Evolutionary conservation across 2,329 filamentous ascomycete genomes (phyloP).

Genomic region (Diaporthe sp.): DNA sequence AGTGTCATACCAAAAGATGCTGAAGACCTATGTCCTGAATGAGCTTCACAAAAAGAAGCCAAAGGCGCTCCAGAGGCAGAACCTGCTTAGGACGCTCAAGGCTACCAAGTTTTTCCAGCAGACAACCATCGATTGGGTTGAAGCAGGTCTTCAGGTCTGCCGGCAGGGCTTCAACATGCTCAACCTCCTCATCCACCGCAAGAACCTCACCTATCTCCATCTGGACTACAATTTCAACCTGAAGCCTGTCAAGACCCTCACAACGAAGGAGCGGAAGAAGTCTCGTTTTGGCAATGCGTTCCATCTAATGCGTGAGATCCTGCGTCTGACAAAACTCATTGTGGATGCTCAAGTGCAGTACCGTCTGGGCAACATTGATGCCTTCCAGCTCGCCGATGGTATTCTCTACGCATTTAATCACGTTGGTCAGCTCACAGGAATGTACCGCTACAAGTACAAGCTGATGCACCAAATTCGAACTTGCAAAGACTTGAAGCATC

Average conservation of each 20-base stretch:
- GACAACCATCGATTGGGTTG: conserved; percentile 99
- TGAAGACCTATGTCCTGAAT: conserved; percentile 96
- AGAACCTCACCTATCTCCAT: conserved; percentile 98
- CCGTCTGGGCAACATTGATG: conserved; percentile 96
- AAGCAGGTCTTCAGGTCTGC: conserved; percentile 97
- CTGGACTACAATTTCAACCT: conserved; percentile 99
- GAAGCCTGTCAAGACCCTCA: conserved; percentile 98
- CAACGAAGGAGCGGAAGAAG: conserved; percentile 99
- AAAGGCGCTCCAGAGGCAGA: conserved; percentile 96
- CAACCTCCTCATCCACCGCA: conserved; percentile 96
- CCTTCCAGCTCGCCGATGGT: conserved; percentile 97
- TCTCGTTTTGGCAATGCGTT: conserved; percentile 99
- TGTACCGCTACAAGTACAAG: conserved; percentile 99
- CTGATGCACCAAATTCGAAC: conserved; percentile 99
- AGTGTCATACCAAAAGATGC: conserved; percentile 97
- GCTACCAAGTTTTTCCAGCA: conserved; percentile 99
- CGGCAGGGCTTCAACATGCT: conserved; percentile 99
- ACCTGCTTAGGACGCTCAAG: conserved; percentile 89
- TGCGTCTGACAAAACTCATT: conserved; percentile 95
- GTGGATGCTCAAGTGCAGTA: conserved; percentile 99
- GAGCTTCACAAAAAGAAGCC: conserved; percentile 96
- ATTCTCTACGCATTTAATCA: conserved; percentile 99
- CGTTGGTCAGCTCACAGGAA: conserved; percentile 96
- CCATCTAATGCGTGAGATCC: conserved; percentile 97
- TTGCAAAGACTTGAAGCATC: conserved; percentile 98